Conservation (phyloP, 192 early-diverging fungal species). For the Podila epicladia region DNA sequence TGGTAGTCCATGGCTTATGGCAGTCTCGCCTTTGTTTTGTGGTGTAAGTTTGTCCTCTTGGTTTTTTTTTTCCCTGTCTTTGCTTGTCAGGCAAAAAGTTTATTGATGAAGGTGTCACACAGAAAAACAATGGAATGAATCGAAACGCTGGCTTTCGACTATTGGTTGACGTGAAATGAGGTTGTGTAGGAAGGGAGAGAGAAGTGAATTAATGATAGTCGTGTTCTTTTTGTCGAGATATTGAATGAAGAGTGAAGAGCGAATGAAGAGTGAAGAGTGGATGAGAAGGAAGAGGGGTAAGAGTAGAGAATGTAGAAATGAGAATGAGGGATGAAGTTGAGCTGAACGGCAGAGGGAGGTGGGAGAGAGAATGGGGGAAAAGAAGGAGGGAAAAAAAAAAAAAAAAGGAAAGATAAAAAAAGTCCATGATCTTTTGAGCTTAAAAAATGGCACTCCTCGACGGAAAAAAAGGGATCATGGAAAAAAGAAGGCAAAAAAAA, state of each 20-base stretch:
- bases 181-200: neutral
- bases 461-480: neutral
- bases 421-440: too few species aligned
- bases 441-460: too few species aligned
- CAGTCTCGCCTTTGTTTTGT: too few species aligned
- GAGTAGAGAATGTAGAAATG: neutral
- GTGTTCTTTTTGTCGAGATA: neutral
- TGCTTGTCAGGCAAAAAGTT: too few species aligned
- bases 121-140: too few species aligned
- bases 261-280: neutral
- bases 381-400: neutral
- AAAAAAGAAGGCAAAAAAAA: neutral
- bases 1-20: too few species aligned
- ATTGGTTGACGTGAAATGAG: too few species aligned
- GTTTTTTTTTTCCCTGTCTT: too few species aligned
- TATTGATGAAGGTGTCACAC: too few species aligned
- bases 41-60: too few species aligned
- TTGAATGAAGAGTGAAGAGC: neutral
- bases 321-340: neutral
- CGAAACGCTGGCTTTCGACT: too few species aligned
- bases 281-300: neutral
- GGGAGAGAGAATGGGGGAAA: neutral
- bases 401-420: neutral
- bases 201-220: neutral
- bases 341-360: neutral